A percentile compares a stretch with the other conserved stretches of the same genome.
Evolutionary conservation across 2,329 filamentous ascomycete species (phyloP).

Genomic region (Kalaharituber pfeilii): DNA sequence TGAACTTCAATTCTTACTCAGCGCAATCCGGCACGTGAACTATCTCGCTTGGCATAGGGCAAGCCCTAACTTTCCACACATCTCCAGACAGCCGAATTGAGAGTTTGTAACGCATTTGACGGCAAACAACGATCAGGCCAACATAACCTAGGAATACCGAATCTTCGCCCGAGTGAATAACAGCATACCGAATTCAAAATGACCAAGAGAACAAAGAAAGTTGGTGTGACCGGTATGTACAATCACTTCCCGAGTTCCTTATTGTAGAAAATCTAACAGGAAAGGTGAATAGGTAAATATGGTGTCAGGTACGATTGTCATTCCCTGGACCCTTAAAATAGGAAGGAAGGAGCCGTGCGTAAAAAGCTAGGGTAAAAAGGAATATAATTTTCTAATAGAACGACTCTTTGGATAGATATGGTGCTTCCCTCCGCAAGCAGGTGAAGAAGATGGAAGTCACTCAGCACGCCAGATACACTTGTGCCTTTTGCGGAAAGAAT

Average conservation of each 20-base stretch:
- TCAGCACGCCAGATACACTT: constrained; percentile 93
- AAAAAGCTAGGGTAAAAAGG: not conserved
- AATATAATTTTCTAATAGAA: constrained; percentile 1
- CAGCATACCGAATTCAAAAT: constrained; percentile 40
- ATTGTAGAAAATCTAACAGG: constrained; percentile 16
- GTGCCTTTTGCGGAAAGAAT: constrained; percentile 97
- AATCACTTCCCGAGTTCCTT: constrained; percentile 7
- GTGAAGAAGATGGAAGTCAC: constrained; percentile 99
- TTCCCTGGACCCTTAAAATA: constrained; percentile 19
- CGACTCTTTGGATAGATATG: constrained; percentile 57
- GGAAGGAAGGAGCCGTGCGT: too few relatives aligned
- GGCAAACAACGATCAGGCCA: not conserved
- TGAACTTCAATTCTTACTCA: too few relatives aligned
- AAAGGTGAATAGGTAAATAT: constrained; percentile 70
- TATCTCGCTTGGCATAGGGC: not conserved
- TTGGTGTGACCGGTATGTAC: constrained; percentile 19
- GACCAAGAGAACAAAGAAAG: constrained; percentile 83
- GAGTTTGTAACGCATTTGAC: too few relatives aligned
- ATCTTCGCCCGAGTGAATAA: not conserved
- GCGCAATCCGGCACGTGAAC: too few relatives aligned
- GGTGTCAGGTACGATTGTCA: constrained; percentile 62
- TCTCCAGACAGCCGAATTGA: too few relatives aligned
- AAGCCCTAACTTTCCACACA: not conserved
- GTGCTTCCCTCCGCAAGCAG: constrained; percentile 98
- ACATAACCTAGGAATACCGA: not conserved